Evolutionary conservation across 2,329 filamentous ascomycete genomes (phyloP), one percentile per base, ranked within the genome.

Genomic region (Calonectria ilicicola): DNA sequence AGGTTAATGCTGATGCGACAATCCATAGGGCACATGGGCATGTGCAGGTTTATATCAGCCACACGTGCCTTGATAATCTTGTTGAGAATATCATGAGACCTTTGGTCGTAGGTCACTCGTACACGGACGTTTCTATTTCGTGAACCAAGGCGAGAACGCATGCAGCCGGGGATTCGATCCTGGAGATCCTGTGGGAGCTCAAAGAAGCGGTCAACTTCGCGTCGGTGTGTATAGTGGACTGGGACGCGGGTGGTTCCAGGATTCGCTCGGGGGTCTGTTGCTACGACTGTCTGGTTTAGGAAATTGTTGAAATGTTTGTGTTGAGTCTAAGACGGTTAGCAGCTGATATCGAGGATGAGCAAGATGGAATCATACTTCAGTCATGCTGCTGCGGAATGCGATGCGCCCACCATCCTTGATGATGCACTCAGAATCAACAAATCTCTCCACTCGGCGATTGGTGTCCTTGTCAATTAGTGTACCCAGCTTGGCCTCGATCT

Each of bases 401-500:
- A 93, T 88, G 53, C 90, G 89, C 38, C 88, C 86, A 27, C 88
- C 89, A 38, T 91, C 89, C 58, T 87, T 87, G 23, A 98, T 83
- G 8, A 97, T 86, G 60, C 91, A 93, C 81, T 97, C 94, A 0
- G 94, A 93, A 26, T 89, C 83, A 5, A 97, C 88, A 7, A 91
- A 91, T 12, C 96, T 84, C 12, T 89, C 86, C 29, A 96, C 86
- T n/a, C 95, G 90, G 58, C 92, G 88, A 69, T 93, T 91, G 8
- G 91, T 94, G 73, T 93, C 90, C 80, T 91, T 92, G 82, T 95
- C 92, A 70, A 96, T 90, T 17, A 98, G 88, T 29, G 92, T 93
- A 21, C 97, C 97, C 60, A 98, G 87, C 83, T 98, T 98, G 12
- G 95, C 97, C 85, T 99, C 97, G 67, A 99, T 94, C 84, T 99